Conservation (phyloP, 2,329 filamentous ascomycete genomes). For the Alternaria ethzedia region DNA sequence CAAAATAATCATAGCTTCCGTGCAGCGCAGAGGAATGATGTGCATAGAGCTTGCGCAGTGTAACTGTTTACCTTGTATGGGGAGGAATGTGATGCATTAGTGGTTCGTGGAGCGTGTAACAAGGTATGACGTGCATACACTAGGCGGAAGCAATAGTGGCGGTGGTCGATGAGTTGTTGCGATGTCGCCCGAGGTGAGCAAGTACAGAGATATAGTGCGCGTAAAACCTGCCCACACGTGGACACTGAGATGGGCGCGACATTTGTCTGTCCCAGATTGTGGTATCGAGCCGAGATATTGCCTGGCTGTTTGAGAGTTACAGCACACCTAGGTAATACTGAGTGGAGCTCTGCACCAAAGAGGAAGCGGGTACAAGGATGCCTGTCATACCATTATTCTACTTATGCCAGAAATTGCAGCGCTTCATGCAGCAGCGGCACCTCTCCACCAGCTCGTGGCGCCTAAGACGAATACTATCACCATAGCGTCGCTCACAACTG, state of each 20-base stretch:
- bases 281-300: background rate
- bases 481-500: slow-evolving; percentile 75
- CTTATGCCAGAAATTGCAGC: background rate
- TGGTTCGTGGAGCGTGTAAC: background rate
- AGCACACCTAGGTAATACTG: background rate
- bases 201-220: background rate
- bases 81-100: background rate
- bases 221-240: background rate
- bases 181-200: background rate
- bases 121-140: slow-evolving; percentile 7
- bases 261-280: background rate
- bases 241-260: background rate
- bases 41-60: background rate
- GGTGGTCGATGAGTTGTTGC: background rate
- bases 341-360: background rate
- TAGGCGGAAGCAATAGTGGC: background rate
- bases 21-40: background rate
- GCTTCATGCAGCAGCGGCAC: slow-evolving; percentile 36
- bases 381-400: slow-evolving; percentile 6
- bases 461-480: slow-evolving; percentile 79
- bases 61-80: background rate
- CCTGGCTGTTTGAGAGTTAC: background rate
- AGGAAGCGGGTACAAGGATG: background rate
- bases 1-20: background rate
- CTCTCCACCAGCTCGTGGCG: slow-evolving; percentile 58